Evolutionary conservation across 306 rosid species (phyloP).

Genomic region (Potentilla sterilis): DNA sequence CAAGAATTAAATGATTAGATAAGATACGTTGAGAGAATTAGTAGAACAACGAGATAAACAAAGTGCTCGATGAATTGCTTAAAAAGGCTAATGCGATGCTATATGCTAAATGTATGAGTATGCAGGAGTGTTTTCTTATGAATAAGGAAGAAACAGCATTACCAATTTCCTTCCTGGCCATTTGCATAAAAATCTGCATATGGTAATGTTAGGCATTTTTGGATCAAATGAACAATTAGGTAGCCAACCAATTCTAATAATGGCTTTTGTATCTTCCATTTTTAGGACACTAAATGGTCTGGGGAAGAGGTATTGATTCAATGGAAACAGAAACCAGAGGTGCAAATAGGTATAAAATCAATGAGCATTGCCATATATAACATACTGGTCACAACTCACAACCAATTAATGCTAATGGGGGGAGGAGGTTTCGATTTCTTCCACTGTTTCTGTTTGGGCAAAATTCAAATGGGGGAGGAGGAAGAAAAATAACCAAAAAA

Average conservation of each 20-base stretch:
- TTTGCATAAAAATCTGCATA: not conserved
- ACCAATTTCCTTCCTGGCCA: not conserved
- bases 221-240: not conserved
- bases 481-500: slow-evolving; percentile 13
- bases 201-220: not conserved
- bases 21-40: not conserved
- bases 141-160: not conserved
- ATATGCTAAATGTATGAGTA: not conserved
- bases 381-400: not conserved
- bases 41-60: not conserved
- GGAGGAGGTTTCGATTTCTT: not conserved
- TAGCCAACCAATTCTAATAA: not conserved
- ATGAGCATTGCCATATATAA: slow-evolving; percentile 6
- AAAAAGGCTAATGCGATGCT: not conserved
- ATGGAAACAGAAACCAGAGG: not conserved
- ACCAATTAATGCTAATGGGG: not conserved
- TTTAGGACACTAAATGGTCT: not conserved
- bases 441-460: not conserved
- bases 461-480: not conserved
- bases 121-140: not conserved
- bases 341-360: slow-evolving; percentile 8
- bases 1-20: not conserved
- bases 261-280: not conserved
- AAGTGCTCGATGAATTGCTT: not conserved
- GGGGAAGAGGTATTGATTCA: not conserved